A percentile compares a stretch with the other conserved stretches of the same genome.
These are phyloP conservation scores for Talaromyces sp. DNA, from an alignment of 2,329 filamentous ascomycete species.

Conservation along the genomic window DNA sequence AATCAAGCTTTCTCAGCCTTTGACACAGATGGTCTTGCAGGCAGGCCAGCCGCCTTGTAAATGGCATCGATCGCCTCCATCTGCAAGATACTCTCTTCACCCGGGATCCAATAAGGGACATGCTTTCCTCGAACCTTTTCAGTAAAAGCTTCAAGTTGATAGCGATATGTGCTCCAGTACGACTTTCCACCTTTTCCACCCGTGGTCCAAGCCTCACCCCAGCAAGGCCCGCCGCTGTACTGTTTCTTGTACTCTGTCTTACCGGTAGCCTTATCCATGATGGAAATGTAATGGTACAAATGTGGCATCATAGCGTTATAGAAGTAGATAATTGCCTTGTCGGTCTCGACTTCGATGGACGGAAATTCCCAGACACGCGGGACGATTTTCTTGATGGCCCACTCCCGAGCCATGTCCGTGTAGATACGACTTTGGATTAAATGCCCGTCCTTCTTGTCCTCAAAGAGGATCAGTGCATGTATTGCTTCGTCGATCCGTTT, in stretches of 20 bases:
- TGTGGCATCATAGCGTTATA: slow-evolving; percentile 34
- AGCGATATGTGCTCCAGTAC: slow-evolving; percentile 44
- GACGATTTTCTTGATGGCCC: slow-evolving; percentile 19
- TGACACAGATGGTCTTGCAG: slow-evolving; percentile 14
- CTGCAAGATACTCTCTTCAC: slow-evolving; percentile 42
- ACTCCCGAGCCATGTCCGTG: slow-evolving; percentile 27
- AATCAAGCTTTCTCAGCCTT: background rate
- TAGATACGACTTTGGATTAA: slow-evolving; percentile 26
- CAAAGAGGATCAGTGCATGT: slow-evolving; percentile 27
- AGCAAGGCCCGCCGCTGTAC: slow-evolving; percentile 26
- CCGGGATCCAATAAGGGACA: slow-evolving; percentile 34
- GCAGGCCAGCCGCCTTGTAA: slow-evolving; percentile 20
- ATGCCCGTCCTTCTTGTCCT: slow-evolving; percentile 17
- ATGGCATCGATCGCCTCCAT: slow-evolving; percentile 33
- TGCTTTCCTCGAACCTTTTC: slow-evolving; percentile 36
- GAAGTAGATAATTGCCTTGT: slow-evolving; percentile 27
- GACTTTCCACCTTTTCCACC: slow-evolving; percentile 33
- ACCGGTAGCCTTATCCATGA: slow-evolving; percentile 27
- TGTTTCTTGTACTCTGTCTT: slow-evolving; percentile 23
- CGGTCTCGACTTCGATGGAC: slow-evolving; percentile 29
- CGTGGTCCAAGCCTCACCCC: slow-evolving; percentile 25
- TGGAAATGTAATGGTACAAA: slow-evolving; percentile 30
- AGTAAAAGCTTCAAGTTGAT: slow-evolving; percentile 49
- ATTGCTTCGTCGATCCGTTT: slow-evolving; percentile 29
- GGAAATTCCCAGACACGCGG: slow-evolving; percentile 31